Base-by-base conservation (phyloP, 2,329 filamentous ascomycete species). In the Epichloe aotearoae region DNA sequence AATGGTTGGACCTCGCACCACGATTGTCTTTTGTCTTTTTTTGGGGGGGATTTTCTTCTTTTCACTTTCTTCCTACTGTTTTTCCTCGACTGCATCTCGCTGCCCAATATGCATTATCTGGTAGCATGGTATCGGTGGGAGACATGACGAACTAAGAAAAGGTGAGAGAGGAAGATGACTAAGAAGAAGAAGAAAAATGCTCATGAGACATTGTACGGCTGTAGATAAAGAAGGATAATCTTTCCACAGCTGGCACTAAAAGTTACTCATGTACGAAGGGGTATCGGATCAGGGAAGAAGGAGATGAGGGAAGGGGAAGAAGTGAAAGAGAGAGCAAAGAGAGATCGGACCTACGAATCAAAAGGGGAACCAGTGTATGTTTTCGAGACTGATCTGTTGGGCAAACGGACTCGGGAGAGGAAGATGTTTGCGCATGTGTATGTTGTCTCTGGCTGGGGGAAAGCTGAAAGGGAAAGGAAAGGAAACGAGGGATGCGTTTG, bases 51-150 rank as follows among this genome's bases (percentile, higher is more conserved):
- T 50, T 53, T 44, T 52, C 39, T 37, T 46, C 50, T 41, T 49
- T 55, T 46, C n/a, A 20, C 20, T 30, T 14, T 34, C 26, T 11
- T 17, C 47, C 11, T 14, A 26, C 34, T 30, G 33, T 17, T 47
- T 30, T 57, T 54, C 50, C 52, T 47, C 52, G 49, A 53, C 55
- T 50, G 57, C 56, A 57, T 57, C 52, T 50, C 48, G 52, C 47
- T 52, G 52, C 52, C 52, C 36, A 40, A 50, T 52, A 40, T 52
- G 50, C 52, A 52, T 50, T 42, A 55, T 55, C 30, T 53, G 46
- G 44, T 53, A 45, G 46, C 47, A 51, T 46, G 38, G 19, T 33
- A 33, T 47, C 12, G 40, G 26, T 26, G 47, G 47, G 17, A 23
- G 30, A 45, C 26, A 43, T n/a, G 40, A 49, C 40, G 26, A 37